Evolutionary conservation across 768 basidiomycete species (phyloP), one percentile per base, ranked within the genome.

Genomic region (Scleroderma bovista): DNA sequence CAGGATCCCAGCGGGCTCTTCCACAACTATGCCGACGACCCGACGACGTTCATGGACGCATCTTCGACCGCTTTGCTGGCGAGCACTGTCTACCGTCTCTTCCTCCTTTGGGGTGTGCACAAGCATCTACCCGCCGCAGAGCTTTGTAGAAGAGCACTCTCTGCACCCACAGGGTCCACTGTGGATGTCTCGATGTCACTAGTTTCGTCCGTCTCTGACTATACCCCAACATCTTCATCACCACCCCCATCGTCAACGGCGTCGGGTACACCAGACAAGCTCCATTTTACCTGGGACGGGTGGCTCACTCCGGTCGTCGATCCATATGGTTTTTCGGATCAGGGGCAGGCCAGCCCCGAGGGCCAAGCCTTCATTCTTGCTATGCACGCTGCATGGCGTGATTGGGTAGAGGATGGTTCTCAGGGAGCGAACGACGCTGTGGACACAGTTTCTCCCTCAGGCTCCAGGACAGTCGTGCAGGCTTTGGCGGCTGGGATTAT

Each of bases 261-360:
- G 24, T 29, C 55, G 23, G 33, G 32, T 22, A 31, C 31, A 7
- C 41, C 58, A 20, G 54, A 59, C 16, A 61, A 76, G 39, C 56
- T 55, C 19, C 81, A 85, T 58, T 75, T 88, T 53, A 75, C 74
- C 0, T n/a, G 54, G 9, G 69, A 80, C 34, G 84, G 87, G 3
- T 87, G 84, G 81, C 66, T 91, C 22, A 72, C 69, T 6, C 87
- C 87, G 6, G 88, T 92, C 16, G 87, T 87, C 3, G 72, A 94
- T 59, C 91, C 92, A 0, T 63, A 84, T 47, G 62, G 70, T 2
- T 83, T 74, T 57, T 69, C 71, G 0, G 11, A 53, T 2, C 50
- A 77, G 51, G 84, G 86, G 0, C 51, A 65, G 0, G 19, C 78
- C 17, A 87, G 85, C 51, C 78, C 91, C 2, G 92, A 94, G 64